Base-by-base conservation (phyloP, 2,329 filamentous ascomycete genomes). In the Claviceps lovelessii region DNA sequence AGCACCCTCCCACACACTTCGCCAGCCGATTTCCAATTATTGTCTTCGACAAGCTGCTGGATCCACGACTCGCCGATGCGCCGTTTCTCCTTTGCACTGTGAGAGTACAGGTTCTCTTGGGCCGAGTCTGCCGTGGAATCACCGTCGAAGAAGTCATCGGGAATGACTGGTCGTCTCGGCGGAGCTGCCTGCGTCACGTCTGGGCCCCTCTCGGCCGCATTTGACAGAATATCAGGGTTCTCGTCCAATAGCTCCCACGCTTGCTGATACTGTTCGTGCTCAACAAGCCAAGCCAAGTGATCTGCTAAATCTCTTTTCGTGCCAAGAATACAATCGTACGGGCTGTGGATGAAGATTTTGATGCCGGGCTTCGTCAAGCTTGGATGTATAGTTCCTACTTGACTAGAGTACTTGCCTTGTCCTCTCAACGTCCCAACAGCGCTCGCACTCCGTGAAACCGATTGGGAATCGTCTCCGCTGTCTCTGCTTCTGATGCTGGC, bases 21-120 rank as follows among this genome's bases (percentile, higher is more conserved):
- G 0, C 89, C 91, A 6, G 93, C 93, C 55, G 79, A 74, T 9
- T 67, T 66, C 93, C 93, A 98, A 58, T 91, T 77, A 9, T 81
- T 77, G 0, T 80, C 76, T 41, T 84, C 80, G 39, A 95, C 80
- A 39, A 97, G 77, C 62, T 95, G 88, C 57, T 90, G 84, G 39
- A 98, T 77, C 93, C 93, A 98, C 5, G 94, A 76, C 64, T 97
- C 93, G 28, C 93, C 93, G 56, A 98, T 88, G 2, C 88, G 80
- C 39, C 86, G 80, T 69, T 96, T 98, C 66, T 98, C 91, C 61
- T 85, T 88, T 58, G 93, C 87, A 0, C 85, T 81, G 0, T 82
- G 79, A 0, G 85, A 85, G 60, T 84, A 79, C 45, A 79, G 74
- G 41, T 73, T 68, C 54, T 72, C 76, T 46, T 75, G 75, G n/a